phyloP scores from a whole-genome alignment of 192 early-diverging fungal species.

The Coemansia sp. region DNA sequence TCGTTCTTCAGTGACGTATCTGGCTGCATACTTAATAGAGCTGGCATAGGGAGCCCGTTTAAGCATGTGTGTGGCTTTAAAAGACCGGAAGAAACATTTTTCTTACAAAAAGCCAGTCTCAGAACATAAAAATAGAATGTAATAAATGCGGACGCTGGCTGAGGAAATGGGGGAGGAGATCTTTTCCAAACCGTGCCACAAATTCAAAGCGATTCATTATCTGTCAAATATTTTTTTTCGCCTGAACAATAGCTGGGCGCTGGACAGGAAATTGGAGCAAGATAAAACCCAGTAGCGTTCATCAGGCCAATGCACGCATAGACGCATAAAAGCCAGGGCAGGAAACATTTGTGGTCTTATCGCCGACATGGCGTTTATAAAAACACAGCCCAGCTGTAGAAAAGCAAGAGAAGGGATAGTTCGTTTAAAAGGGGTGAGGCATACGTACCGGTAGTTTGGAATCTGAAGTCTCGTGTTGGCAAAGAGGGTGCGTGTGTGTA shows the following conservation, averaged over 20 bases:
- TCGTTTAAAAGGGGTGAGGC: not conserved
- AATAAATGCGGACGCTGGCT: not conserved
- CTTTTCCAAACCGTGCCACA: not conserved
- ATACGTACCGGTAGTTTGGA: slow-evolving; percentile 19
- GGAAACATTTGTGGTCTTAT: no score
- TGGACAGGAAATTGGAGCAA: not conserved
- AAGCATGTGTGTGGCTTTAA: not conserved
- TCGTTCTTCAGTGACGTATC: not conserved
- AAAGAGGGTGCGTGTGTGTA: not conserved
- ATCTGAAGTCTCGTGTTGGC: slow-evolving; percentile 8
- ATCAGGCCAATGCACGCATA: no score
- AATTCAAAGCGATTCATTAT: not conserved
- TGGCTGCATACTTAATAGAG: not conserved
- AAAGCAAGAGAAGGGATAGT: no score
- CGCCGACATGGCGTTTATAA: no score
- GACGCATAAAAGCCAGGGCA: no score
- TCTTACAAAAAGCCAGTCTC: not conserved
- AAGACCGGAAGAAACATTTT: not conserved
- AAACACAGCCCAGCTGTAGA: no score
- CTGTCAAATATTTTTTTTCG: not conserved
- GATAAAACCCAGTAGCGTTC: no score
- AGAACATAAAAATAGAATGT: not conserved
- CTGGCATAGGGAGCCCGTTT: not conserved
- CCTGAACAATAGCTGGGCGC: not conserved
- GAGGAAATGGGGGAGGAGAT: not conserved